Evolutionary conservation across 2,329 filamentous ascomycete species (phyloP), one percentile per base, ranked within the genome.

Genomic region (Lachnellula occidentalis): DNA sequence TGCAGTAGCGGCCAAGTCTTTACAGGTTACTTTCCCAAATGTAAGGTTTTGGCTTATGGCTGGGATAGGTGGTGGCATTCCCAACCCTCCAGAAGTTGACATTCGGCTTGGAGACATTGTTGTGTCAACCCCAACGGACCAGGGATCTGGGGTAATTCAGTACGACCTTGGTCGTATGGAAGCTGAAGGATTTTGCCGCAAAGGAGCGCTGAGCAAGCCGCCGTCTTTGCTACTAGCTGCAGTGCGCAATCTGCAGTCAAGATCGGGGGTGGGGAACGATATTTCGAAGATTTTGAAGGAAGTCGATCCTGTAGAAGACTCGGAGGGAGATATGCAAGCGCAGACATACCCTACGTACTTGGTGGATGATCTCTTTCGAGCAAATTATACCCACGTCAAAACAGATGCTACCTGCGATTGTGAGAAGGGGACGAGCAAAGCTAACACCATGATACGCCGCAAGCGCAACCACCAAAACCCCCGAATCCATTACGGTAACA

Each of bases 401-500:
- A 19, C 53, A 12, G 50, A 48, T 22, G 34, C 45, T 4, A 34
- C 47, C 37, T 55, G 53, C 31, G 36, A 41, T 37, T 48, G 53
- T 12, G 17, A 37, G 12, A 14, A 22, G 15, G 48, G 39, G 37
- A 31, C 36, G 11, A 55, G 51, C 19, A 11, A 51, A 17, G 41
- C 51, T 5, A 45, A 43, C 45, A 50, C 48, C 34, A 54, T 34
- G 15, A 19, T 5, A 7, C 50, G 50, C 12, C 12, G 19, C 12
- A 31, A 54, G 17, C 42, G 42, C 14, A 15, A 22, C 15, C 14
- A 22, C 4, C 19, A 22, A 21, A 22, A 19, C 15, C 42, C 42
- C 9, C 19, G 15, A 3, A 17, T 97, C 8, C 46, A 53, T 27
- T 47, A 53, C 24, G 46, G 54, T 14, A 53, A 45, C 21, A 53